Evolutionary conservation across 257 asterid species (phyloP), one percentile per base, ranked within the genome.

Genomic region (Penstemon barbatus): DNA sequence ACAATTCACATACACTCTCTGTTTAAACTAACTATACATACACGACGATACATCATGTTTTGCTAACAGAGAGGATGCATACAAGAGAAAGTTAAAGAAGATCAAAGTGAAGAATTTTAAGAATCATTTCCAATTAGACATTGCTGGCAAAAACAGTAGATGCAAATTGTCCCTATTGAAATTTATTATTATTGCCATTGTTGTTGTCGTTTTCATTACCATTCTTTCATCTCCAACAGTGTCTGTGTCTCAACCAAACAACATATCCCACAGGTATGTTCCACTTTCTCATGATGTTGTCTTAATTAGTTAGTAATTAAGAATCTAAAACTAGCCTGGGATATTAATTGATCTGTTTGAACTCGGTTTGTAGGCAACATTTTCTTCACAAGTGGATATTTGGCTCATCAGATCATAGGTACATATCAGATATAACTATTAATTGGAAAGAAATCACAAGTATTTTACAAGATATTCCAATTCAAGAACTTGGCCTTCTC

Each of bases 361-460:
- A 25, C 33, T 25, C 33, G 33, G 33, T 25, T 25, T 84, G 92
- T 86, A 87, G 94, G 92, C 79, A 51, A 70, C 83, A 68, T 84
- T 87, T 87, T 80, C 79, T 89, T 71, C 77, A 73, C 85, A 85
- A 92, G 88, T 92, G 85, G 94, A 80, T 89, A 74, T 85, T 91
- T 92, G 85, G 92, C 2, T 79, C 50, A 0, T 64, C 81, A 5
- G 97, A 92, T 81, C 88, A 84, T 66, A 83, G 96, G 1, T 92
- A 92, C 60, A 3, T 71, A 40, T 86, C 98, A 0, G 43, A 84
- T 82, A 0, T 84, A 48, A 82, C 74, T 36, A 77, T 81, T 46
- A 75, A 79, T 18, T 86, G 89, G 95, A 78, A 81, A 8, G 87
- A 81, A 6, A 75, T 87, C 13, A 40, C 70, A 4, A 67, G 12